Evolutionary conservation across 306 rosid genomes (phyloP).

Genomic region (Rubus idaeus): DNA sequence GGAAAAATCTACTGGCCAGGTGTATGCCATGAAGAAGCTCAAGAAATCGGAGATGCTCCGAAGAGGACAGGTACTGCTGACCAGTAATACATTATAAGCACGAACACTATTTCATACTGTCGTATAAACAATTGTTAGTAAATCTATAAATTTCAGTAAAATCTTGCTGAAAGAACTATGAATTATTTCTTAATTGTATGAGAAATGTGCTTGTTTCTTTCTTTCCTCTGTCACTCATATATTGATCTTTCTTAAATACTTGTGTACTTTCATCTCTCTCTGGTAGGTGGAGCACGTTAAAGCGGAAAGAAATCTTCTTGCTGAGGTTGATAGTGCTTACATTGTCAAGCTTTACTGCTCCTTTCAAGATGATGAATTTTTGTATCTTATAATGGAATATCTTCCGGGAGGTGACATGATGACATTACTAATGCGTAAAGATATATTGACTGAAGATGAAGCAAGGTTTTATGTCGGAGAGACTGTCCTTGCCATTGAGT

Average conservation of each 20-base stretch:
- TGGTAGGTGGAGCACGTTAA: slow-evolving; percentile 87
- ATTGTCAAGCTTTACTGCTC: slow-evolving; percentile 87
- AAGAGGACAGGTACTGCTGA: slow-evolving; percentile 62
- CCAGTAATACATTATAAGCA: neutral
- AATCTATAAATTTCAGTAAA: no score
- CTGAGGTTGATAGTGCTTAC: slow-evolving; percentile 85
- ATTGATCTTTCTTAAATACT: neutral
- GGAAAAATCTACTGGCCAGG: slow-evolving; percentile 73
- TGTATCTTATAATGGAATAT: slow-evolving; percentile 91
- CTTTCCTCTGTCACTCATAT: neutral
- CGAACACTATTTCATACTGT: neutral
- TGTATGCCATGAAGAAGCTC: slow-evolving; percentile 91
- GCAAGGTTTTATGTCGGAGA: slow-evolving; percentile 85
- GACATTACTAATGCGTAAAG: slow-evolving; percentile 88
- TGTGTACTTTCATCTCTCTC: neutral
- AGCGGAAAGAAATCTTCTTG: slow-evolving; percentile 90
- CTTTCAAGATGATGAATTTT: slow-evolving; percentile 81
- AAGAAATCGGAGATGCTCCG: slow-evolving; percentile 94
- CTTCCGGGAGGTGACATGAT: slow-evolving; percentile 96
- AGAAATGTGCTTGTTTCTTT: neutral
- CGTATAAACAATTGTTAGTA: neutral
- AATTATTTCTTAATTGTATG: neutral
- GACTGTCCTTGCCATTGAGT: slow-evolving; percentile 86
- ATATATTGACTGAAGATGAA: slow-evolving; percentile 71
- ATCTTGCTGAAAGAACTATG: slow-evolving; percentile 10